A percentile compares a stretch with the other conserved stretches of the same genome.
Conservation (phyloP, 345 rosid genomes). For the Populus simonii region DNA sequence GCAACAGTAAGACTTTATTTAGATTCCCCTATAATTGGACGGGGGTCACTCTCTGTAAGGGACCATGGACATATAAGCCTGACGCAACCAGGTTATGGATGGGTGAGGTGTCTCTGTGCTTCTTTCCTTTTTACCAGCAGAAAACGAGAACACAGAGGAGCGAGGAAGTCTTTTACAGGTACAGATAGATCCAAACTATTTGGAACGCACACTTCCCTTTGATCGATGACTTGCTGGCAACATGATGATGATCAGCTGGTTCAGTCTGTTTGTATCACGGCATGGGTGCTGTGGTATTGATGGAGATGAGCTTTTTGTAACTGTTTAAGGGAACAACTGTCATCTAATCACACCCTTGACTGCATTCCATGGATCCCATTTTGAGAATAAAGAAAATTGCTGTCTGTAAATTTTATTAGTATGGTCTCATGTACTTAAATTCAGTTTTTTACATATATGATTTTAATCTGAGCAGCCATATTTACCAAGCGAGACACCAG, state of each 20-base stretch:
- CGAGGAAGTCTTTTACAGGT: not conserved
- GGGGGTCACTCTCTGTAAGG: conserved; percentile 1
- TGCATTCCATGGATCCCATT: not conserved
- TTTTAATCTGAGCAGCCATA: conserved; percentile 60
- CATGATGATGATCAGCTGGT: not conserved
- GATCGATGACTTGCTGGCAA: not conserved
- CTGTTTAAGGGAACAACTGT: not conserved
- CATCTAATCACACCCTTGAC: not conserved
- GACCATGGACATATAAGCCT: conserved; percentile 12
- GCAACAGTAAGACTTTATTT: conserved; percentile 6
- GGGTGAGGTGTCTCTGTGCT: not conserved
- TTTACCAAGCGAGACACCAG: conserved; percentile 77
- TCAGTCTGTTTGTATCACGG: not conserved
- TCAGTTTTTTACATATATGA: too few relatives aligned
- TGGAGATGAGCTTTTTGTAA: not conserved
- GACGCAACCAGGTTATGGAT: conserved; percentile 6
- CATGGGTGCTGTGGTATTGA: not conserved
- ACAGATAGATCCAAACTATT: not conserved
- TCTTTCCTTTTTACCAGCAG: not conserved
- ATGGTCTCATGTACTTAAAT: not conserved
- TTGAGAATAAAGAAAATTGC: not conserved
- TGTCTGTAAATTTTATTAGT: not conserved
- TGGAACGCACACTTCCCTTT: not conserved
- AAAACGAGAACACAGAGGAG: not conserved
- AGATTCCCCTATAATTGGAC: conserved; percentile 12